These are phyloP conservation scores for Tetrapisispora phaffii DNA, from an alignment of 805 yeast species.

Conservation along the genomic window DNA sequence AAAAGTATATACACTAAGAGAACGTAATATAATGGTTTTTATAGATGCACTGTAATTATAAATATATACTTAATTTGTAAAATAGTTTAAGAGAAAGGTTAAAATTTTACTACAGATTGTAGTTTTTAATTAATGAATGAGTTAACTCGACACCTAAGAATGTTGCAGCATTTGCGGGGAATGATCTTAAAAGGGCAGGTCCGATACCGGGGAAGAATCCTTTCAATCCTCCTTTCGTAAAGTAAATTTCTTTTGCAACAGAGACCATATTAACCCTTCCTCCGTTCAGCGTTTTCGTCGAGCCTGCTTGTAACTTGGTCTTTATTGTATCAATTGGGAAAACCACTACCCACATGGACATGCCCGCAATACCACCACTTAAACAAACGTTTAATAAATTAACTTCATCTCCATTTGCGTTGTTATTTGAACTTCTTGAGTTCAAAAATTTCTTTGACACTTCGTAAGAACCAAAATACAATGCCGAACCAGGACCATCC, in stretches of 20 bases:
- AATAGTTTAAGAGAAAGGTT: neutral
- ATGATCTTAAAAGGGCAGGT: conserved; percentile 86
- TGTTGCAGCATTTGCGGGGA: conserved; percentile 99
- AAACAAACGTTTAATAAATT: conserved; percentile 67
- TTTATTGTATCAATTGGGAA: conserved; percentile 96
- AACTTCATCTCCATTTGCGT: conserved; percentile 43
- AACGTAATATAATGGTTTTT: neutral
- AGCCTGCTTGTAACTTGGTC: conserved; percentile 32
- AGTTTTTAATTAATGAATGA: conserved; percentile 31
- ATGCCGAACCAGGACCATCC: conserved; percentile 96
- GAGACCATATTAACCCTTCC: conserved; percentile 33
- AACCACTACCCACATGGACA: conserved; percentile 92
- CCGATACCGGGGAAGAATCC: conserved; percentile 98
- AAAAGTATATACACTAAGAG: too few relatives aligned
- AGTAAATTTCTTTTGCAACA: conserved; percentile 61
- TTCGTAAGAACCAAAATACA: conserved; percentile 92
- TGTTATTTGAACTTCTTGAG: conserved; percentile 19
- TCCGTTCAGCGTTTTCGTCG: conserved; percentile 17
- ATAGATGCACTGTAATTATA: neutral
- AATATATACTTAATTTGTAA: neutral
- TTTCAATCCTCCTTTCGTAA: conserved; percentile 60
- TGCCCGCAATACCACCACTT: conserved; percentile 95
- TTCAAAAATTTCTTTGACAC: conserved; percentile 56
- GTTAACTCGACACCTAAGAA: conserved; percentile 91
- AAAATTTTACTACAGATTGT: conserved; percentile 2